These are phyloP conservation scores for Kazachstania viticola DNA, from an alignment of 805 yeast genomes.

Conservation along the genomic window DNA sequence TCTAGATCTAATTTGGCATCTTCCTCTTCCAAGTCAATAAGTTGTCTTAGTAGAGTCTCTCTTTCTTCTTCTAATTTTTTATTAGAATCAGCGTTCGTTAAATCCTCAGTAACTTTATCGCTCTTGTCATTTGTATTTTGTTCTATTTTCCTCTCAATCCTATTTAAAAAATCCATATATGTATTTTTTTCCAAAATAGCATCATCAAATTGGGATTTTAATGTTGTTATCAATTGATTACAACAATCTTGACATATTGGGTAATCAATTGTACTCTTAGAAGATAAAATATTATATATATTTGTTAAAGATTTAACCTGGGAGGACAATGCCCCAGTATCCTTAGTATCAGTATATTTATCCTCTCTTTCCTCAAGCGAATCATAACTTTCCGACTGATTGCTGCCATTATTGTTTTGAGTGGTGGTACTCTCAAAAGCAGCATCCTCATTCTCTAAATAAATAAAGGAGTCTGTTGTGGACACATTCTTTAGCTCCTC, in stretches of 20 bases:
- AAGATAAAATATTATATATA: slow-evolving; percentile 61
- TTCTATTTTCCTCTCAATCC: slow-evolving; percentile 49
- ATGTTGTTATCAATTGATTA: slow-evolving; percentile 45
- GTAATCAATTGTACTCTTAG: slow-evolving; percentile 64
- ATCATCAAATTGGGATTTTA: slow-evolving; percentile 61
- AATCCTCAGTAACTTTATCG: background rate
- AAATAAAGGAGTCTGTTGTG: slow-evolving; percentile 23
- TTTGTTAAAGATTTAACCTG: slow-evolving; percentile 44
- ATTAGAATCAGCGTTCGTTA: background rate
- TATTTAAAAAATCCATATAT: slow-evolving; percentile 61
- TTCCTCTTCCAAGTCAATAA: slow-evolving; percentile 10
- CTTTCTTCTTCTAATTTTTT: slow-evolving; percentile 12
- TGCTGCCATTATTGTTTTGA: too few species aligned
- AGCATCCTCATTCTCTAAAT: slow-evolving; percentile 15
- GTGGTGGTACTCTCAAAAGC: slow-evolving; percentile 5
- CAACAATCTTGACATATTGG: slow-evolving; percentile 90
- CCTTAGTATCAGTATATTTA: slow-evolving; percentile 20
- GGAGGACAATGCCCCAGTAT: slow-evolving; percentile 30
- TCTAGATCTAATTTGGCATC: slow-evolving; percentile 34
- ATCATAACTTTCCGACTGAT: too few species aligned
- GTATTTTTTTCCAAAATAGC: slow-evolving; percentile 67
- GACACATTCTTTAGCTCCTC: too few species aligned
- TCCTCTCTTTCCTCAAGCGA: too few species aligned
- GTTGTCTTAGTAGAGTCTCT: slow-evolving; percentile 6
- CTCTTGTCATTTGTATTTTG: slow-evolving; percentile 26